Evolutionary conservation across 169 alveolate species (phyloP), one percentile per base, ranked within the genome.

Genomic region (Cryptosporidium xiaoi): DNA sequence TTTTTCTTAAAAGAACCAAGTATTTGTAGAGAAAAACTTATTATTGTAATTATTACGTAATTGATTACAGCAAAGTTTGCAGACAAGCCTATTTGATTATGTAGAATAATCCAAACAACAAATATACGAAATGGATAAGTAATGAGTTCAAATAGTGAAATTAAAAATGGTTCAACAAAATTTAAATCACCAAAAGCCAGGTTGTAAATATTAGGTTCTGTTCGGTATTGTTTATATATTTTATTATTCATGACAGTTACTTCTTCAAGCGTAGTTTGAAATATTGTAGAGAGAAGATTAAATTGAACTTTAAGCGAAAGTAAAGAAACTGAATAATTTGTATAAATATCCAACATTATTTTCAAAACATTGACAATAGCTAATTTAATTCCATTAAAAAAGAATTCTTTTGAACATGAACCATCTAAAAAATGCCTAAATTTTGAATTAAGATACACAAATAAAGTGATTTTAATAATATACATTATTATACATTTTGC

Each of bases 131-230:
- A 20, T n/a, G 84, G 84, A 1, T 29, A 24, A 10, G 48, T 56
- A 0, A 71, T 31, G 15, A 71, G 53, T 16, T 71, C 84, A 56
- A 58, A 29, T 29, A 71, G 4, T 56, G 84, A 64, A 34, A 33
- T 44, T 10, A 71, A 55, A 18, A 71, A 71, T 5, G 71, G 8
- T 56, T 71, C 84, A 44, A 71, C 3, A 20, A 62, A 29, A 24
- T 56, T 58, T 18, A 71, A 34, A 24, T 71, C 84, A 3, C 84
- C 84, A 34, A 71, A 71, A 15, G 50, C 58, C 15, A 71, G 10
- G 29, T 71, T 71, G 46, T 56, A 33, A 15, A 71, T 71, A 20
- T 71, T 53, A 20, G 84, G 84, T 5, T n/a, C 5, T 12, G 18
- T 15, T 12, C 33, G 29, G n/a, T 2, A 0, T 16, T 31, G 7